Conservation (phyloP, 225 moss, liverwort and hornwort genomes). For the Polytrichum commune region DNA sequence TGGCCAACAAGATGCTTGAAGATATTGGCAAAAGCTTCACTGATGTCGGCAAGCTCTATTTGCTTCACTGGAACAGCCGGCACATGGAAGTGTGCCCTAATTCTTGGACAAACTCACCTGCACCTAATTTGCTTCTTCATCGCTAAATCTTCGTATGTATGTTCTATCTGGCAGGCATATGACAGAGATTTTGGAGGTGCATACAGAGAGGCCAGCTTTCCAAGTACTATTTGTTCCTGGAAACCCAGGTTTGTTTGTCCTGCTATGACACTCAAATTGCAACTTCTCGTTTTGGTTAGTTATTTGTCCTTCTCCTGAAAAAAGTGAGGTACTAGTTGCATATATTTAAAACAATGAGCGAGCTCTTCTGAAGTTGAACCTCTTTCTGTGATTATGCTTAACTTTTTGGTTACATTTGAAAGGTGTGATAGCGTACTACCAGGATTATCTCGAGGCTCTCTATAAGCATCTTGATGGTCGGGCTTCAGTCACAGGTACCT, state of each 20-base stretch:
- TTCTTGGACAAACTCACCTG: background rate
- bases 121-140: background rate
- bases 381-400: background rate
- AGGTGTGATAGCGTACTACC: slow-evolving; percentile 60
- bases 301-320: background rate
- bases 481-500: slow-evolving; percentile 52
- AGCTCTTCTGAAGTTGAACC: no score
- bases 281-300: no score
- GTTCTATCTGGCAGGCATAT: slow-evolving; percentile 33
- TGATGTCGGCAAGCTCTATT: no score
- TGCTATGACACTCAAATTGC: no score
- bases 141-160: background rate
- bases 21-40: no score
- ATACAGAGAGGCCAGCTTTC: slow-evolving; percentile 40
- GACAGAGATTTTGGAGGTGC: slow-evolving; percentile 56
- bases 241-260: slow-evolving; percentile 42
- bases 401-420: background rate
- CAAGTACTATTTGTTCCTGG: slow-evolving; percentile 52
- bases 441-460: slow-evolving; percentile 52
- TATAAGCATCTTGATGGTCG: slow-evolving; percentile 40
- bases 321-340: background rate
- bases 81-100: no score
- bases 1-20: no score
- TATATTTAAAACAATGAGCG: no score
- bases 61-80: no score